These are phyloP conservation scores for Fusarium proliferatum DNA, from an alignment of 2,329 filamentous ascomycete genomes.

Conservation along the genomic window DNA sequence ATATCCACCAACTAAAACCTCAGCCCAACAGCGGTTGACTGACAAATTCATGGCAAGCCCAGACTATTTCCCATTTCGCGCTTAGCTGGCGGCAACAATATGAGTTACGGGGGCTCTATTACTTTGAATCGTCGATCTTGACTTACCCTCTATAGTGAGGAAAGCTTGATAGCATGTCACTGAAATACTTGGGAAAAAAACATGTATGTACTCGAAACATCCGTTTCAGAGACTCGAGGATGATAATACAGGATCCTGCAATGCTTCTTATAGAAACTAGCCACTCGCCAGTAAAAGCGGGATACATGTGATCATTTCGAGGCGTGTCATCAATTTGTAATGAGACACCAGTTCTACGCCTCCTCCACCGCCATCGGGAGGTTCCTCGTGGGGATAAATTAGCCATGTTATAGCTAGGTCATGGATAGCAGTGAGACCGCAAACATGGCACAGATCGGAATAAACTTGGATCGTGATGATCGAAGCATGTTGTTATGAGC, in stretches of 20 bases:
- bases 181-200: background rate
- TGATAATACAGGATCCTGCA: background rate
- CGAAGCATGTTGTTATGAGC: slow-evolving; percentile 8
- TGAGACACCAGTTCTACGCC: slow-evolving; percentile 7
- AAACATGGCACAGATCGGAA: slow-evolving; percentile 15
- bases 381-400: slow-evolving; percentile 14
- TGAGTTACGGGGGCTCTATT: slow-evolving; percentile 28
- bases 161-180: slow-evolving; percentile 8
- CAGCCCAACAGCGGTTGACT: slow-evolving; percentile 29
- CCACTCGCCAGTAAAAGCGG: background rate
- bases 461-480: slow-evolving; percentile 6
- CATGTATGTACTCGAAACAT: background rate
- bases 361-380: slow-evolving; percentile 22
- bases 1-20: slow-evolving; percentile 33
- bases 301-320: background rate
- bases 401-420: background rate
- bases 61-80: slow-evolving; percentile 26
- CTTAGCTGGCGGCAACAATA: slow-evolving; percentile 36
- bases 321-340: background rate
- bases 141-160: background rate
- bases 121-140: slow-evolving; percentile 23
- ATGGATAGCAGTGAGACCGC: slow-evolving; percentile 15
- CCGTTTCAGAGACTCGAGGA: slow-evolving; percentile 1
- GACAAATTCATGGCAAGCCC: slow-evolving; percentile 23
- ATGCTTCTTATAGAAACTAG: background rate